Base-by-base conservation (phyloP, 768 basidiomycete species). In the Lentinula raphanica region DNA sequence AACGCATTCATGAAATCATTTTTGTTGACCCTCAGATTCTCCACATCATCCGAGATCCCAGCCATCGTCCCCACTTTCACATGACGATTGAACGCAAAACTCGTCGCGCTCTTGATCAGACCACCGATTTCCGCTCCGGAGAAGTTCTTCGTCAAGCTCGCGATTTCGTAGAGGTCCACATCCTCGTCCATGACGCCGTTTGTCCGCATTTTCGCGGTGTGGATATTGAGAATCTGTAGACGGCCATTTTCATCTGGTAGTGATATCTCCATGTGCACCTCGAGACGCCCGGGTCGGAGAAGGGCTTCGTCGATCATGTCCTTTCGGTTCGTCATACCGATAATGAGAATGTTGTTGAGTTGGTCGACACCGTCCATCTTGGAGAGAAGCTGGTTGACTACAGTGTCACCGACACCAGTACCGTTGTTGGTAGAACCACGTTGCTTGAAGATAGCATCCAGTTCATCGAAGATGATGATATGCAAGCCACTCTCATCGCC, bases 361-460 rank as follows among this genome's bases (percentile, higher is more conserved):
- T 93, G 90, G 69, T 99, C 97, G 11, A 99, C 96, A 77, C 97
- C 97, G 64, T 99, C 97, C 94, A 99, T 96, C 83, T 99, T 99
- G 25, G 97, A 96, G 15, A 99, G 79, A 49, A 99, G 82, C 74
- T 99, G 97, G 72, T 98, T 99, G 71, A 99, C 97, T 19, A 98
- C 92, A 19, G 88, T 98, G 71, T 99, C 97, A n/a, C 94, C 96
- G 4, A 99, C 97, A 46, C 97, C 97, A 8, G 97, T 98, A 2
- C 95, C 93, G 58, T 78, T 86, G 65, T 85, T 88, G 1, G 88
- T 91, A 7, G 92, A 92, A 4, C 97, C 97, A 82, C 97, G 89
- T 66, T 98, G 97, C 70, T 98, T 99, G 80, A 94, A 98, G 63
- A 99, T 92, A 15, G 97, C 97, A 67, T 99, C 97, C 65, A 99